Base-by-base conservation (phyloP, 1,284 basidiomycete species). In the Austroboletus niveus region DNA sequence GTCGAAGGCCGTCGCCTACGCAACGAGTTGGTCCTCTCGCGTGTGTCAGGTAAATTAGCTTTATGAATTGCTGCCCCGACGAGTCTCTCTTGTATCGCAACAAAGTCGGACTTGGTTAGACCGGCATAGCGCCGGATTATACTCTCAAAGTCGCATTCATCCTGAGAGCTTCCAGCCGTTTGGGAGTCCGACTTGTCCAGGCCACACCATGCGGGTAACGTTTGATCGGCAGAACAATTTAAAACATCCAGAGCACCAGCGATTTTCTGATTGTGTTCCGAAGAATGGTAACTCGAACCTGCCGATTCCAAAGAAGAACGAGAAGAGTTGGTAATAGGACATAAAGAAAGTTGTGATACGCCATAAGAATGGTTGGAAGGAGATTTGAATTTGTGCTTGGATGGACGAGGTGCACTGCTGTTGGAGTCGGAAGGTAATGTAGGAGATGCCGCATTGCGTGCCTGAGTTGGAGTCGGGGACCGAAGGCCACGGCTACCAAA, bases 251-350 rank as follows among this genome's bases (percentile, higher is more conserved):
- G 68, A 46, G 74, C 64, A 27, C 75, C 73, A 56, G 84, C 80
- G 55, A 78, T 77, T 57, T 73, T 74, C 55, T 82, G 69, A 52
- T 69, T 80, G 30, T 74, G 82, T 48, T 89, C 85, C 78, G 79
- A 84, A 4, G 89, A 89, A 64, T 91, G 89, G 66, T 88, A 92
- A 66, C 89, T 91, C 3, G 89, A 92, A 11, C 89, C 88, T 32
- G 75, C 78, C 12, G 87, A 90, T 54, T 84, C 86, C 24, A 92
- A 69, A 7, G 89, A 92, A 10, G 87, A 87, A 29, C 83, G 78
- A 30, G 89, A 91, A 11, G 86, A 87, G 57, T 84, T 89, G 22
- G 76, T 78, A 27, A 86, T 70, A 4, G 86, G 83, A 36, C 83
- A 82, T 49, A 90, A 78, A 15, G 84, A 72, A 43, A 85, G 76